phyloP scores from a whole-genome alignment of 176 grass and related monocot genomes.

The Avena insularis region DNA sequence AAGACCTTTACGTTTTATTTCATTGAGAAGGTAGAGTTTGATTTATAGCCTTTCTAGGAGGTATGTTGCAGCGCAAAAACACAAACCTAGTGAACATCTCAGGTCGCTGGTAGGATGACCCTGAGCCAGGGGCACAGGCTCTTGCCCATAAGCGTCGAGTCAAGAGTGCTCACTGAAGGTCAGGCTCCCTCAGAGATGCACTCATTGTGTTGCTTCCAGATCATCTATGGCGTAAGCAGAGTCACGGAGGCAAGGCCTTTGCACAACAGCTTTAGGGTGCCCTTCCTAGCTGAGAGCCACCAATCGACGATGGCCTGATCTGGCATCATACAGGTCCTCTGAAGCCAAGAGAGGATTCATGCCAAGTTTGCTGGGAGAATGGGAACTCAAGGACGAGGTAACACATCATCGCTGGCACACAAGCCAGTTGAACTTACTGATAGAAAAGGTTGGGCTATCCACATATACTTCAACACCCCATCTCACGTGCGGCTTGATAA shows the following conservation, averaged over 20 bases:
- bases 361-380: neutral
- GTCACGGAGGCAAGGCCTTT: neutral
- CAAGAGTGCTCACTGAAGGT: neutral
- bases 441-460: too few species aligned
- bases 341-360: neutral
- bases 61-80: neutral
- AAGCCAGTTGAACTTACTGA: too few species aligned
- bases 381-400: neutral
- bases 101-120: neutral
- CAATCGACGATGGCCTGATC: neutral
- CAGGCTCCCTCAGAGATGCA: neutral
- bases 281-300: neutral
- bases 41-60: neutral
- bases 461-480: too few species aligned
- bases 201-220: neutral
- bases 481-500: too few species aligned
- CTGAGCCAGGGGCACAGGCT: neutral
- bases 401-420: neutral
- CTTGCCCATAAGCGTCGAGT: neutral
- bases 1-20: neutral
- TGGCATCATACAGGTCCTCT: neutral
- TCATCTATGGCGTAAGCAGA: neutral
- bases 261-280: too few species aligned
- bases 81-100: neutral
- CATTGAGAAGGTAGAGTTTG: neutral